Conservation (phyloP, 163 green algal species). For the Scenedesmus sp. region DNA sequence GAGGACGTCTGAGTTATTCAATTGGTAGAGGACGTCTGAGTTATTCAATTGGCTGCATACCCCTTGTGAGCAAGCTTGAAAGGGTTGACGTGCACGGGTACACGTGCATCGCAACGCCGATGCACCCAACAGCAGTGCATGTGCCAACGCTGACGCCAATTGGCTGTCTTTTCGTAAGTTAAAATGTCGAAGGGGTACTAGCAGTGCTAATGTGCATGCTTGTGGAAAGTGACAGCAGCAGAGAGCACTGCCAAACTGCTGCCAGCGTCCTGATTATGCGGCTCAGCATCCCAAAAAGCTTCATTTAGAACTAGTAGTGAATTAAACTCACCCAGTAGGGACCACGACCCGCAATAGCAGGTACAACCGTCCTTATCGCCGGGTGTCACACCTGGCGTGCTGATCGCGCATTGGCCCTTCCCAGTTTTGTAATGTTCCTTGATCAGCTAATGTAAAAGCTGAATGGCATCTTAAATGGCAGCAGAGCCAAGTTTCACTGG, state of each 20-base stretch:
- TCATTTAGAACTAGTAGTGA: too few species aligned
- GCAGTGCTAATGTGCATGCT: background rate
- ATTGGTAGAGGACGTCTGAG: too few species aligned
- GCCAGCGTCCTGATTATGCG: background rate
- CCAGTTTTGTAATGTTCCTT: background rate
- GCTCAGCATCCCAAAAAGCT: background rate
- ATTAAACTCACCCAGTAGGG: background rate
- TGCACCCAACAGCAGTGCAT: background rate
- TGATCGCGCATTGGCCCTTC: background rate
- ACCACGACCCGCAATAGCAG: background rate
- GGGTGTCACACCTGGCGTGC: background rate
- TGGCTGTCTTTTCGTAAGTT: background rate
- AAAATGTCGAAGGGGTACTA: background rate
- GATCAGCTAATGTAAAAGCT: background rate
- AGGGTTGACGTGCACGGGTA: background rate
- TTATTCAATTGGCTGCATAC: background rate
- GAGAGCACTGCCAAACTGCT: background rate
- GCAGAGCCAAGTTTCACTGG: background rate
- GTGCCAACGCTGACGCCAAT: background rate
- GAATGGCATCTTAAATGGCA: background rate
- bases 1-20: too few species aligned
- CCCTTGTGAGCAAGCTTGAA: background rate
- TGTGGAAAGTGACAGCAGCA: background rate
- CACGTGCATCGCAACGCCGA: background rate
- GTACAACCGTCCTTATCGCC: background rate